Percentiles rank a stretch among this genome's conserved stretches.
These are phyloP conservation scores for Periconia sp. DNA, from an alignment of 2,329 filamentous ascomycete genomes.

Conservation along the genomic window DNA sequence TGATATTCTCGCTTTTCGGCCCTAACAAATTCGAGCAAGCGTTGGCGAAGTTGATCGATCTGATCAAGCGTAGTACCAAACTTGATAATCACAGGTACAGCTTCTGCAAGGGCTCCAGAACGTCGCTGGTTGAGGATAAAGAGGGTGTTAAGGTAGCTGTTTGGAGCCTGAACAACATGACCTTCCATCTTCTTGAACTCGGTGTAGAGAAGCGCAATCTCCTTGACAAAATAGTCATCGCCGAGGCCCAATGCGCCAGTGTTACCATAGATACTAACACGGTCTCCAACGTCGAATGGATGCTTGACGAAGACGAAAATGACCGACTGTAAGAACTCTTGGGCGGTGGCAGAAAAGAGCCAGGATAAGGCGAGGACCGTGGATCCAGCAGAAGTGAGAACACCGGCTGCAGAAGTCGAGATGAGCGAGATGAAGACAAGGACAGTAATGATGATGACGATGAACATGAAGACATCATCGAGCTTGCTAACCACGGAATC, in stretches of 20 bases:
- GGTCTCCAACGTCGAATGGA: constrained; percentile 93
- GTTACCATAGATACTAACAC: constrained; percentile 89
- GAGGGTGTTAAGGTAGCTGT: constrained; percentile 88
- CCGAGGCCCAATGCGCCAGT: constrained; percentile 78
- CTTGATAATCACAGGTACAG: constrained; percentile 81
- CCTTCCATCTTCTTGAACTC: constrained; percentile 99
- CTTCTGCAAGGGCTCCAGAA: constrained; percentile 86
- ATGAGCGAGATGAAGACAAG: constrained; percentile 90
- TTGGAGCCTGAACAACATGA: constrained; percentile 93
- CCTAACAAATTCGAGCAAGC: constrained; percentile 82
- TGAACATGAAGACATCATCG: constrained; percentile 85
- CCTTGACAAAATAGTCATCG: constrained; percentile 95
- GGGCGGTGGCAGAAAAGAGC: constrained; percentile 90
- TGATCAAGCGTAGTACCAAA: constrained; percentile 85
- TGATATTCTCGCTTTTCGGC: constrained; percentile 90
- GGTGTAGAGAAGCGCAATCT: constrained; percentile 90
- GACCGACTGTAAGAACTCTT: constrained; percentile 91
- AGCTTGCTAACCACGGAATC: constrained; percentile 92
- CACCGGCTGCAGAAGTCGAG: constrained; percentile 86
- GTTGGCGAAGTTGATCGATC: constrained; percentile 80
- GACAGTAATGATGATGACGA: constrained; percentile 79
- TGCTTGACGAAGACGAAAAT: constrained; percentile 98
- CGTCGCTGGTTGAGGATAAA: constrained; percentile 96
- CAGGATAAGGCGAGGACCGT: constrained; percentile 88
- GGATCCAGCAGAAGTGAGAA: constrained; percentile 87